Base-by-base conservation (phyloP, 179 eudicot genomes). In the Vitellaria paradoxa region DNA sequence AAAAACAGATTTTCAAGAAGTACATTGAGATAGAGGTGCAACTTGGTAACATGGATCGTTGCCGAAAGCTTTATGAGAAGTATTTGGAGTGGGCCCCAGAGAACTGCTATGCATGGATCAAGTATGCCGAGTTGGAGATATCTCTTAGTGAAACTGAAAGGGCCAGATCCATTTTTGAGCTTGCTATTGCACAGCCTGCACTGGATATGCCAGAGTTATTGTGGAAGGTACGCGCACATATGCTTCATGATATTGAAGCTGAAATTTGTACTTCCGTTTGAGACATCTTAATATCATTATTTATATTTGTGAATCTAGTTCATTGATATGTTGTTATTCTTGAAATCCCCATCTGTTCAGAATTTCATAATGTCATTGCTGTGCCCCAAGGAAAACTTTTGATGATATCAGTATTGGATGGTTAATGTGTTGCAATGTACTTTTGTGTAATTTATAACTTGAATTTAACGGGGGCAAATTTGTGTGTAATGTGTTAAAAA, bases 41-140 rank as follows among this genome's bases (percentile, higher is more conserved):
- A 63, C 86, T 93, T 76, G 93, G 94, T 71, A 91, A 93, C 80
- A 87, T 93, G 42, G 93, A 93, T 70, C 87, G 97, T 14, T 93
- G 97, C 77, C 77, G 97, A 65, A 93, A 87, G 79, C 83, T 93
- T 20, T 93, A 93, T 74, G 91, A 93, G 78, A 93, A 93, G 77
- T 94, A 94, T 72, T 76, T 94, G 81, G 96, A 94, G 75, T 94
- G 96, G 97, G 83, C 98, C 7, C 98, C 97, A 59, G 98, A 91
- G 78, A 90, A 93, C 69, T 91, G 98, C 81, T 94, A 89, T 73
- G 98, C 96, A 6, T 94, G 98, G 98, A 90, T 87, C 70, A 93
- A 94, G 86, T 94, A 76, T 76, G 97, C 97, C 20, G 97, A 94
- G 84, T 63, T 93, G 70, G 94, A 91, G 77, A 88, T 85, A 68